These are phyloP conservation scores for Cetraspora pellucida DNA, from an alignment of 192 early-diverging fungal species.

Conservation along the genomic window DNA sequence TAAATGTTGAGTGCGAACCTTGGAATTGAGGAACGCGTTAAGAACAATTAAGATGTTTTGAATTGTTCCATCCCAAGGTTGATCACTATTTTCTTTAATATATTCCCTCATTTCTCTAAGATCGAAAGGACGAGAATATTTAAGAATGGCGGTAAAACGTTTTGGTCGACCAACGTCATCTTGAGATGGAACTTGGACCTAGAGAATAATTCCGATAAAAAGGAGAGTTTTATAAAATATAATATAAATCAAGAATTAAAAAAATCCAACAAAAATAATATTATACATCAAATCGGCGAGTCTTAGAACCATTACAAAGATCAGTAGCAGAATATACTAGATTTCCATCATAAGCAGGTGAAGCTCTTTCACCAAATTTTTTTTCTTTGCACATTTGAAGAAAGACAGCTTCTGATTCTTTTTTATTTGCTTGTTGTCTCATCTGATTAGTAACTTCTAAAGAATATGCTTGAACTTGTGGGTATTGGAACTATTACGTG, in stretches of 20 bases:
- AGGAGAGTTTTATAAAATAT: too few species aligned
- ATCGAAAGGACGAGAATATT: not conserved
- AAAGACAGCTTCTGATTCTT: not conserved
- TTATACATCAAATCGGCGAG: not conserved
- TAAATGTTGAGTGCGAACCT: constrained; percentile 6
- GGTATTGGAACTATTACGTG: constrained; percentile 5
- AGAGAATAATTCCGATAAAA: not conserved
- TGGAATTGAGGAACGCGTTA: constrained; percentile 3
- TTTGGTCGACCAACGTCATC: not conserved
- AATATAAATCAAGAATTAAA: not conserved
- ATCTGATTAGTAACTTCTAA: not conserved
- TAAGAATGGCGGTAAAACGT: not conserved
- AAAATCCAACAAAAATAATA: not conserved
- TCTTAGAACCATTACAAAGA: not conserved
- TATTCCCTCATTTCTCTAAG: not conserved
- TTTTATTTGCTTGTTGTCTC: not conserved
- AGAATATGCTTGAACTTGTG: not conserved
- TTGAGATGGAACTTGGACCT: not conserved
- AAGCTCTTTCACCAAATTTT: not conserved
- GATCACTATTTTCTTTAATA: not conserved
- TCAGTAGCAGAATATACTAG: constrained; percentile 3
- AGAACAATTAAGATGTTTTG: constrained; percentile 1
- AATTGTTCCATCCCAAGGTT: not conserved
- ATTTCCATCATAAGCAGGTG: not conserved
- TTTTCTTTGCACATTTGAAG: not conserved